Evolutionary conservation across 1,139 yeast genomes (phyloP).

Genomic region (Nadsonia commutata): DNA sequence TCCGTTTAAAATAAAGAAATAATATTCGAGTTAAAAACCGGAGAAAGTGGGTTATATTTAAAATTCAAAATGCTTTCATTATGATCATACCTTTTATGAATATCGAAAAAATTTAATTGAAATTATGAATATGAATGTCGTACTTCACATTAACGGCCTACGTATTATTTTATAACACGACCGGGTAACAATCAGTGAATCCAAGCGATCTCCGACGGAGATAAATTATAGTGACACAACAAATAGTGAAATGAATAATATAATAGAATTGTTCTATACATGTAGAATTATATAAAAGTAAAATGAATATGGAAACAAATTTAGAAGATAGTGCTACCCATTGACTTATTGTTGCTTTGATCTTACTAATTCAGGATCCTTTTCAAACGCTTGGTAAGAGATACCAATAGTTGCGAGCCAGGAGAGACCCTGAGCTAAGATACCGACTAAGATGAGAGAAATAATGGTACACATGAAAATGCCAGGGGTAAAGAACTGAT

Average conservation of each 20-base stretch:
- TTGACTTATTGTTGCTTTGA: constrained; percentile 2
- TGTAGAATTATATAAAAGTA: neutral
- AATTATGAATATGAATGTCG: no score
- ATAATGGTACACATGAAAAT: constrained; percentile 55
- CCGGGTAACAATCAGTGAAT: neutral
- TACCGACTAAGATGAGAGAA: constrained; percentile 34
- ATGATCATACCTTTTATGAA: no score
- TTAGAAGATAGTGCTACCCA: neutral
- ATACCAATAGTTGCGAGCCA: constrained; percentile 53
- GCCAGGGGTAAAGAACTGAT: constrained; percentile 45
- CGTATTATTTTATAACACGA: no score
- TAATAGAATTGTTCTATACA: no score
- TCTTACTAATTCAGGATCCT: constrained; percentile 8
- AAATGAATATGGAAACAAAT: neutral
- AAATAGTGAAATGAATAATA: neutral
- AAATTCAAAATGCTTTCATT: no score
- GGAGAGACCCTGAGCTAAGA: constrained; percentile 39
- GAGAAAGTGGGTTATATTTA: no score
- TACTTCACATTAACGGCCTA: no score
- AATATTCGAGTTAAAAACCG: neutral
- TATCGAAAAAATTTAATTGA: no score
- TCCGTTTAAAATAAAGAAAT: neutral
- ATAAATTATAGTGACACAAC: no score
- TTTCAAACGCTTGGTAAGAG: constrained; percentile 60
- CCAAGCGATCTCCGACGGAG: neutral